Evolutionary conservation across 164 flowering plant species (phyloP).

Genomic region (Echeveria elegans): DNA sequence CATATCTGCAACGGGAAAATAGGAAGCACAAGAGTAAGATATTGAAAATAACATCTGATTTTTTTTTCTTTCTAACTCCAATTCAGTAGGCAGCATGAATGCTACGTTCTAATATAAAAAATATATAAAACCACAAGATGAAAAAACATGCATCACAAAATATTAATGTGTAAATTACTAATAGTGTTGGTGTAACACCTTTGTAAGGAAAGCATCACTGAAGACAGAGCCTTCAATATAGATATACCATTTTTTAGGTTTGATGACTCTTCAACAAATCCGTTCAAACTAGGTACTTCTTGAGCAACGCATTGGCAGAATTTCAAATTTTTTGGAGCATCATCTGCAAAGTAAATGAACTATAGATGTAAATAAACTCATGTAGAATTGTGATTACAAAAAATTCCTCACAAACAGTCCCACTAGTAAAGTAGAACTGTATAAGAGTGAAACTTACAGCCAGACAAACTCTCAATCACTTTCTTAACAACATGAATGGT

Average conservation of each 20-base stretch:
- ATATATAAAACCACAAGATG: not conserved
- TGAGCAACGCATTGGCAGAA: slow-evolving; percentile 65
- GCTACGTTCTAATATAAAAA: not conserved
- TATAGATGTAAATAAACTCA: not conserved
- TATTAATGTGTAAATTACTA: not conserved
- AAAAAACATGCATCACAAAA: not conserved
- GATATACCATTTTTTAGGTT: slow-evolving; percentile 41
- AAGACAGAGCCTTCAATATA: slow-evolving; percentile 65
- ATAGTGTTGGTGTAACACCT: slow-evolving; percentile 34
- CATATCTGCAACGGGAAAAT: slow-evolving; percentile 46
- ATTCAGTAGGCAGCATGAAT: not conserved
- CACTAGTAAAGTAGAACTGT: not conserved
- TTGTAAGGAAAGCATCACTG: slow-evolving; percentile 66
- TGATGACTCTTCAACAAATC: slow-evolving; percentile 41
- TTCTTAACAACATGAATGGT: slow-evolving; percentile 46
- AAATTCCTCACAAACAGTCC: not conserved
- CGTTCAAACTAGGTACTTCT: slow-evolving; percentile 67
- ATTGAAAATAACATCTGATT: not conserved
- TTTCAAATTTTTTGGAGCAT: slow-evolving; percentile 54
- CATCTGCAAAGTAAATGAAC: slow-evolving; percentile 35
- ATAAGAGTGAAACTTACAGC: slow-evolving; percentile 55
- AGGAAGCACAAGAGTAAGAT: not conserved
- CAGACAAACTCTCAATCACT: slow-evolving; percentile 58
- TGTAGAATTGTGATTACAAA: not conserved
- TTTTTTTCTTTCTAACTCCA: too few relatives aligned